Percentiles rank a stretch among this genome's conserved stretches.
Evolutionary conservation across 495 filamentous ascomycete species (phyloP).

Genomic region (Evansstolkia leycettana): DNA sequence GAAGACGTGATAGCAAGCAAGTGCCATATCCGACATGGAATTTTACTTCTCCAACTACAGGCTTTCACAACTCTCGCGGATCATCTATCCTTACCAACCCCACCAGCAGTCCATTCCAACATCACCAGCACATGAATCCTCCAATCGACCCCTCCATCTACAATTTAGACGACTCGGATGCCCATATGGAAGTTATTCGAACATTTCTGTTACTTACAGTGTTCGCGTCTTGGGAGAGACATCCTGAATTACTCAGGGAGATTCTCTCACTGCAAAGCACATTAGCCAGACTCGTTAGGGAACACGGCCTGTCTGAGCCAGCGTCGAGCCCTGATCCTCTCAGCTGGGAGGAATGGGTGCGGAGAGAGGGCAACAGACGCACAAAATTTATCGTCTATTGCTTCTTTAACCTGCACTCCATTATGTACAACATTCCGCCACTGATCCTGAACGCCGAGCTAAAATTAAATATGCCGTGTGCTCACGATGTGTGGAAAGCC

Average conservation of each 20-base stretch:
- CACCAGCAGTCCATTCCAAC: constrained; percentile 28
- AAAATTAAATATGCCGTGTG: constrained; percentile 36
- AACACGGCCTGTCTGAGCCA: constrained; percentile 32
- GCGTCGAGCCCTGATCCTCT: constrained; percentile 19
- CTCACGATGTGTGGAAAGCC: constrained; percentile 40
- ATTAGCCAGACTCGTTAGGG: constrained; percentile 35
- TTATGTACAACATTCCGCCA: constrained; percentile 43
- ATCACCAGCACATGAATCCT: constrained; percentile 19
- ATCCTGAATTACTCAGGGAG: constrained; percentile 35
- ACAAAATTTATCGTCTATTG: constrained; percentile 42
- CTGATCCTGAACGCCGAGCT: constrained; percentile 38
- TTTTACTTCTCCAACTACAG: constrained; percentile 25
- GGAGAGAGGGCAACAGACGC: constrained; percentile 34
- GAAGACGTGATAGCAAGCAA: constrained; percentile 33
- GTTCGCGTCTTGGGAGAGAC: constrained; percentile 42
- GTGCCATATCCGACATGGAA: constrained; percentile 32
- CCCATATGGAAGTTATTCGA: constrained; percentile 38
- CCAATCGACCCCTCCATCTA: constrained; percentile 24
- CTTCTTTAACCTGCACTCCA: constrained; percentile 42
- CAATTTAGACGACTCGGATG: constrained; percentile 32
- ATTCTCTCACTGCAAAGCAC: constrained; percentile 39
- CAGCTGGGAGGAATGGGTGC: constrained; percentile 39
- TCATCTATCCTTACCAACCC: constrained; percentile 29
- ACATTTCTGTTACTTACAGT: constrained; percentile 36
- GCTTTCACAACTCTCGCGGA: constrained; percentile 26